Base-by-base conservation (phyloP, 345 rosid species). In the Sisymbrium irio region DNA sequence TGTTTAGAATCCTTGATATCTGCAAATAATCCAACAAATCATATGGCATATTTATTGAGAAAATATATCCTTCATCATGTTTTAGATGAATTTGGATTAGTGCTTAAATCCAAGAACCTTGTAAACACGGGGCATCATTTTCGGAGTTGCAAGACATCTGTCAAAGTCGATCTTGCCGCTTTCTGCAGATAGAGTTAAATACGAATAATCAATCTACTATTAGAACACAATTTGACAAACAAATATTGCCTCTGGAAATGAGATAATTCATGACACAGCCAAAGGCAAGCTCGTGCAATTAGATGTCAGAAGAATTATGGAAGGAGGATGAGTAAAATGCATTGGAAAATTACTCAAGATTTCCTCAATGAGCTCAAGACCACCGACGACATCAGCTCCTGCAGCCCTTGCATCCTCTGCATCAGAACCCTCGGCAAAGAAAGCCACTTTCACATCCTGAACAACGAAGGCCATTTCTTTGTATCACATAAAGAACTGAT, bases 331-430 rank as follows among this genome's bases (percentile, higher is more conserved):
- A 46, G 72, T 42, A 19, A 32, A n/a, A 62, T 51, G 73, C 45
- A 65, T 53, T 19, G 47, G 42, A 44, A 66, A 47, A 75, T 79
- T 88, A 95, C 99, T 72, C 65, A 85, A 77, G 65, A 95, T 90
- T 82, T 88, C 84, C 74, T 95, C 94, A 22, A 95, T 84, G 55
- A 95, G 93, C 72, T 90, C 98, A 63, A 60, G 65, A 75, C 98
- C 98, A 46, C 98, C 99, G 56, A 92, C 96, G 41, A 95, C 71
- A 85, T 95, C 92, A 83, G 99, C 99, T 77, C 99, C 97, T 0
- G 97, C 96, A 74, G 91, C 92, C 81, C 86, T 87, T 50, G 98
- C 98, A 76, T 95, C 99, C 72, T 95, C 98, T 67, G 97, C 99
- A 74, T 95, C 97, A 28, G 84, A 68, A 18, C 99, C 98, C 73